Base-by-base conservation (phyloP, 2,329 filamentous ascomycete species). In the Xenoacremonium recifei region DNA sequence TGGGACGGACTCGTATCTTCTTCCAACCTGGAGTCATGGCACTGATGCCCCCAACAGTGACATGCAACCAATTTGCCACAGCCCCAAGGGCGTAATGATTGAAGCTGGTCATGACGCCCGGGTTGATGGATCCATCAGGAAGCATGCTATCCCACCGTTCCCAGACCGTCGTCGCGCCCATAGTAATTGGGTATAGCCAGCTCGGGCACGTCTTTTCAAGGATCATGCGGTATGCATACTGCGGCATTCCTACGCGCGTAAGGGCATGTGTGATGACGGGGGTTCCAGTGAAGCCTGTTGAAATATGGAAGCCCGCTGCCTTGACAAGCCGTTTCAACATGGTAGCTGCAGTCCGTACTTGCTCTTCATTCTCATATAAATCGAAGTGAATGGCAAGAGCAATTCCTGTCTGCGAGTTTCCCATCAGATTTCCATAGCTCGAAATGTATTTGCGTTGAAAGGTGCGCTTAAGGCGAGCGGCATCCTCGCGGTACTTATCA, bases 81-180 rank as follows among this genome's bases (percentile, higher is more conserved):
- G 69, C 68, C 0, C 72, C 71, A n/a, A 74, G 67, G 0, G 73
- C 66, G 40, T 76, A 76, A 47, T 76, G 72, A 21, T 76, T 75
- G 46, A 73, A 73, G 15, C 70, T 74, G 0, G 71, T 73, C 73
- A 76, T 76, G 21, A 60, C 50, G 1, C 71, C 68, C 0, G 67
- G 60, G 40, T 76, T 76, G 13, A 75, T 50, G 0, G 48, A 60
- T 0, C 71, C 72, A 40, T 75, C 58, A 0, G 69, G 59, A 1
- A 74, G 51, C 21, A 76, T 56, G 21, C 66, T 69, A 36, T 77
- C 71, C 73, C 73, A 76, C 3, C 74, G 64, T 47, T 77, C 73
- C 73, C 73, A 77, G 0, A 68, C 72, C 0, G 72, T 76, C 0
- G 73, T 76, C 0, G 64, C 72, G 10, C 62, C 61, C 65, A 70